These are phyloP conservation scores for Dendrobium officinale DNA, from an alignment of 106 monocot species.

Conservation along the genomic window DNA sequence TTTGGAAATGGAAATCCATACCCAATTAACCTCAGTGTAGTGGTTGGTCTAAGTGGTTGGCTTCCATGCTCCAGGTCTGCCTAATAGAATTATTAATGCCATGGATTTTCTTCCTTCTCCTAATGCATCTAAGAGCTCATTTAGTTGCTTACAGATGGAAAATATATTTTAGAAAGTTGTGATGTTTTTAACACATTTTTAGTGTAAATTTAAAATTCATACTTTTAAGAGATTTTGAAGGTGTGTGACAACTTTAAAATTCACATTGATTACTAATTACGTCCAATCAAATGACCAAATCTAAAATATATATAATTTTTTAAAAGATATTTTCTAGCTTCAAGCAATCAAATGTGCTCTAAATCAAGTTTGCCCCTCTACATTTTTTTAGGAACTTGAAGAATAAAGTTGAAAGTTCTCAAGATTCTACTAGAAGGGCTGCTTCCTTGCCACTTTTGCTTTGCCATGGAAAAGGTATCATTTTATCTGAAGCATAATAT, in stretches of 20 bases:
- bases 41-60: conserved; percentile 87
- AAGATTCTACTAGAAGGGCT: conserved; percentile 53
- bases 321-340: not conserved
- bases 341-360: not conserved
- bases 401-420: conserved; percentile 70
- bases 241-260: not conserved
- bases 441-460: conserved; percentile 69
- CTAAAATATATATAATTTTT: not conserved
- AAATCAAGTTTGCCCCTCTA: not conserved
- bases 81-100: not conserved
- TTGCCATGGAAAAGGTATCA: conserved; percentile 77
- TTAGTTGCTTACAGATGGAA: too few species aligned
- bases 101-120: not conserved
- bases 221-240: not conserved
- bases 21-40: conserved; percentile 60
- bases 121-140: not conserved
- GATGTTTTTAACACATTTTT: not conserved
- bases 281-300: not conserved
- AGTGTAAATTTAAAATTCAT: not conserved
- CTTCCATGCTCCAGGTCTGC: conserved; percentile 86
- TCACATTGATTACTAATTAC: not conserved
- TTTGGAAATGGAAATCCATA: conserved; percentile 58
- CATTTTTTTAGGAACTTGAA: conserved; percentile 51
- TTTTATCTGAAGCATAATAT: not conserved
- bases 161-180: too few species aligned